Evolutionary conservation across 2,329 filamentous ascomycete genomes (phyloP).

Genomic region (Aspergillus bombycis): DNA sequence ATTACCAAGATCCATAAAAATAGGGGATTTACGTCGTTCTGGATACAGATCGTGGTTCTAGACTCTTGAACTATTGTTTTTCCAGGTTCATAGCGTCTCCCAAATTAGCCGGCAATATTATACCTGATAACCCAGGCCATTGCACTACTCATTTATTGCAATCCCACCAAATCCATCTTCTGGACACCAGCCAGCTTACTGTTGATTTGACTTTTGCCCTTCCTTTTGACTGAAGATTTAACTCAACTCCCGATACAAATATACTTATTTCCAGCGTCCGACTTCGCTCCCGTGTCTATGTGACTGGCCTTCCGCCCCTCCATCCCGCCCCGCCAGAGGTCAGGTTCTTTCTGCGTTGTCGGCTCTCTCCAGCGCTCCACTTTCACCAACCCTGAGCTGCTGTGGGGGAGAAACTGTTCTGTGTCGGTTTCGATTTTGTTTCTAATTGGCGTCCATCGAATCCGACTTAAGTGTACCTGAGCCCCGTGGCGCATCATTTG

Average conservation of each 20-base stretch:
- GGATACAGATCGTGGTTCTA: not conserved
- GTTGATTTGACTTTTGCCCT: not conserved
- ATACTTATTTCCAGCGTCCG: not conserved
- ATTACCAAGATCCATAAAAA: not conserved
- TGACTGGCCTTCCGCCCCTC: conserved; percentile 11
- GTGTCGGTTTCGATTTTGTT: conserved; percentile 1
- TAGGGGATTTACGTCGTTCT: not conserved
- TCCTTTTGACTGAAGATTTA: too few relatives aligned
- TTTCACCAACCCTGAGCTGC: conserved; percentile 10
- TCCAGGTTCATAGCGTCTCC: not conserved
- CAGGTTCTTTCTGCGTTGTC: conserved; percentile 12
- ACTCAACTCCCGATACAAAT: too few relatives aligned
- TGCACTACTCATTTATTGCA: not conserved
- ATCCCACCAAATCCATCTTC: not conserved
- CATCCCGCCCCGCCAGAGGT: conserved; percentile 12
- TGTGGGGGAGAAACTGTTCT: conserved; percentile 12
- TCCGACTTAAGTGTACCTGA: not conserved
- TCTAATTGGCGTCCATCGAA: conserved; percentile 3
- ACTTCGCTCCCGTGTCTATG: conserved; percentile 3
- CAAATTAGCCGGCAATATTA: not conserved
- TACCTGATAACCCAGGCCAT: conserved; percentile 2
- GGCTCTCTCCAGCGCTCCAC: conserved; percentile 14
- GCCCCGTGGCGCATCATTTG: conserved; percentile 1
- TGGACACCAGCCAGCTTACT: not conserved
- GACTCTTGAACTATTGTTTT: conserved; percentile 1